Evolutionary conservation across 495 filamentous ascomycete species (phyloP).

Genomic region (Staphylotrichum tortipilum): DNA sequence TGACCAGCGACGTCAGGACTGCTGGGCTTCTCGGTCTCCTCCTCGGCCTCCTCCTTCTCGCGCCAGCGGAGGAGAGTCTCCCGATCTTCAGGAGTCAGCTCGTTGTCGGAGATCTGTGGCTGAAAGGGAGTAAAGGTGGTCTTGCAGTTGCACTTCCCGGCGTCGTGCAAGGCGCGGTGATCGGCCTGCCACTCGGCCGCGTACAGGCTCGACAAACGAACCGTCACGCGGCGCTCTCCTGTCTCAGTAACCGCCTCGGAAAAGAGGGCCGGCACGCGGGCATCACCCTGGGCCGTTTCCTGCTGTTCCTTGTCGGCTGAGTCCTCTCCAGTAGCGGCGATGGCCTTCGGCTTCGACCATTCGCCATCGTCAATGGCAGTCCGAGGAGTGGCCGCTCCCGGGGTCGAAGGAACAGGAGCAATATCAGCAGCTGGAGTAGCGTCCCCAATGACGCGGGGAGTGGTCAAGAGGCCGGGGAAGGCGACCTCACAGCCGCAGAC

Average conservation of each 20-base stretch:
- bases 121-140: conserved; percentile 22
- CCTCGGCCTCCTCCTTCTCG: neutral
- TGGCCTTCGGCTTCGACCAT: neutral
- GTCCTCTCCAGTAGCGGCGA: neutral
- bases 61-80: conserved; percentile 8
- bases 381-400: neutral
- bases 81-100: conserved; percentile 7
- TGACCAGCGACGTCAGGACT: neutral
- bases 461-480: conserved; percentile 27
- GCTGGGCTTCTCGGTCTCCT: neutral
- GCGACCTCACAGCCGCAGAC: conserved; percentile 31
- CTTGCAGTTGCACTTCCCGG: conserved; percentile 26
- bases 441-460: conserved; percentile 22
- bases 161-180: conserved; percentile 28
- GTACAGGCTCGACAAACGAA: conserved; percentile 29
- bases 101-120: conserved; percentile 8
- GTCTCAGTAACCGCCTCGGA: conserved; percentile 11
- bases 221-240: conserved; percentile 12
- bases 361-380: neutral
- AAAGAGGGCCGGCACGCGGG: conserved; percentile 18
- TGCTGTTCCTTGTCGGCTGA: neutral
- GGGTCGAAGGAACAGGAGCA: neutral
- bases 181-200: conserved; percentile 35
- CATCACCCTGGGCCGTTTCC: neutral
- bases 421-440: neutral